Base-by-base conservation (phyloP, 1,284 basidiomycete genomes). In the Rhodotorula glutinis region DNA sequence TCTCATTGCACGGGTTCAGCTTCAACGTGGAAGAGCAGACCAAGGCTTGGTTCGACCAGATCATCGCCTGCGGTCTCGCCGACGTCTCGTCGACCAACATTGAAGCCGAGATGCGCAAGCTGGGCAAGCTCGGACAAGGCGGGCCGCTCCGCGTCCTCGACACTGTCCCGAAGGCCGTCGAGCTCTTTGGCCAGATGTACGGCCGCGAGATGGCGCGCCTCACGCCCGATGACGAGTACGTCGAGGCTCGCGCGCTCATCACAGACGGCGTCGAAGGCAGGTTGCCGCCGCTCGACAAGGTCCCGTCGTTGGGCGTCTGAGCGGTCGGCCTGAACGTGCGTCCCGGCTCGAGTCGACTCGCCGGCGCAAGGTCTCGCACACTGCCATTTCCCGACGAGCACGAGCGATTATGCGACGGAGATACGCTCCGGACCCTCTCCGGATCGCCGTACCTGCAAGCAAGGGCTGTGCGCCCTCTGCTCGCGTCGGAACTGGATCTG, bases 1-100 rank as follows among this genome's bases (percentile, higher is more conserved):
- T 99, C 66, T 93, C 93, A 43, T 90, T 88, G 27, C 96, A 99
- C 78, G 96, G 96, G 0, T 97, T 99, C 79, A 87, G 94, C 3
- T 82, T 98, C 77, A 99, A 99, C 78, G 82, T 98, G 66, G 92
- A 91, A 1, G 79, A 80, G 23, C 87, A 93, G 71, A 91, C 91
- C 3, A 77, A 86, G 23, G 75, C 80, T 21, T 97, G 95, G 89
- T 98, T 99, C 77, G 83, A 88, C 74, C 82, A 85, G 66, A 86
- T 98, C 52, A 86, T 95, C 1, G 95, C 96, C 0, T 99, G 96
- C 78, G 96, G 96, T 1, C 82, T 98, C 60, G 84, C 83, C n/a
- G 89, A 90, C 67, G 91, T 97, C 53, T 44, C 9, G 16, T 62
- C 59, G 23, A 73, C 71, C 19, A 68, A 67, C 51, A 64, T 62